These are phyloP conservation scores for Xerophyta viscosa DNA, from an alignment of 106 monocot species.

Conservation along the genomic window DNA sequence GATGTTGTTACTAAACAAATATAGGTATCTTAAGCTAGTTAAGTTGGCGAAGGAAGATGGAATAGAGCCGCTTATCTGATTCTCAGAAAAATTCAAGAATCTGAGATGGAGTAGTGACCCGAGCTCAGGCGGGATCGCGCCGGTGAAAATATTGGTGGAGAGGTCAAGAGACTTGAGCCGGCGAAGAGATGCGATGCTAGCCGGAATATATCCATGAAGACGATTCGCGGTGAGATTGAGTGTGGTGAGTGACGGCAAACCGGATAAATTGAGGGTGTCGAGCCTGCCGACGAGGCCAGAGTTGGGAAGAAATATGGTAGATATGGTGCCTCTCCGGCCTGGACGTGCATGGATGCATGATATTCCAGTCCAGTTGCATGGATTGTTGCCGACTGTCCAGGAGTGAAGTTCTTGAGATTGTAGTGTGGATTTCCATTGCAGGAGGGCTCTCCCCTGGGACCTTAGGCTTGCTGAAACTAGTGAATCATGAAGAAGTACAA, in stretches of 20 bases:
- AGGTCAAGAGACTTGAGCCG: neutral
- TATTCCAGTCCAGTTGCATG: slow-evolving; percentile 1
- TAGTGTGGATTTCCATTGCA: neutral
- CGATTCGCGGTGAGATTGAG: neutral
- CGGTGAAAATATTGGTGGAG: neutral
- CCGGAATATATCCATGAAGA: neutral
- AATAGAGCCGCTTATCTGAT: neutral
- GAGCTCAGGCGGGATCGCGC: neutral
- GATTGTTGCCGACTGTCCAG: neutral
- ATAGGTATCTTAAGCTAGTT: neutral
- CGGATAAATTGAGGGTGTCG: neutral
- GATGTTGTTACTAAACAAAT: neutral
- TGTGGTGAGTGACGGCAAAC: neutral
- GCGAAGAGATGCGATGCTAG: neutral
- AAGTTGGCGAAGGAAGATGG: too few relatives aligned
- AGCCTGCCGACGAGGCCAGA: neutral
- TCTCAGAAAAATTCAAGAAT: neutral
- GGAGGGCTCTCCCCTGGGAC: neutral
- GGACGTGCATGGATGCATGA: neutral
- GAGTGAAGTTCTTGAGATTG: neutral
- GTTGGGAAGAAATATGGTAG: neutral
- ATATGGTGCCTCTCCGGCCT: neutral
- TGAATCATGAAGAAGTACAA: neutral
- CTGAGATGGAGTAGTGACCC: neutral
- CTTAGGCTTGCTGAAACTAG: neutral